Evolutionary conservation across 257 asterid species (phyloP), one percentile per base, ranked within the genome.

Genomic region (Jacaranda copaia): DNA sequence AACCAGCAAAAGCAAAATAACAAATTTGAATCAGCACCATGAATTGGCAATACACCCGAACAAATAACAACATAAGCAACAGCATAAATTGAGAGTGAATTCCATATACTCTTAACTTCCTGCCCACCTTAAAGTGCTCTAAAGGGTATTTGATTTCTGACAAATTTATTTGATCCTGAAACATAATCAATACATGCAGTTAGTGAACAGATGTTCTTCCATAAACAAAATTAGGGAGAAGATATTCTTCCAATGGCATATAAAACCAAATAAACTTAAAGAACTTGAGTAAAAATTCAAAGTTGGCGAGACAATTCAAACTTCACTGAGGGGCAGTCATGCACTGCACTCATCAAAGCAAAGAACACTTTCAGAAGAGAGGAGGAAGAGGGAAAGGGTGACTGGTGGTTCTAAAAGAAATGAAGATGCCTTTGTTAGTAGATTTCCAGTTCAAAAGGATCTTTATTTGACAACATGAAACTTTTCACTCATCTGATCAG

Each of bases 121-220:
- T 58, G 51, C 84, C 20, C 80, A 96, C 99, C 99, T 93, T 96
- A 82, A 87, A 96, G 82, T 91, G 93, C 88, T 90, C 92, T 67
- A 96, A 43, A 52, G 99, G 97, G 83, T 93, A 83, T 81, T 89
- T 96, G 87, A 86, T 80, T 76, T 96, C 98, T 79, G 91, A 90
- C 80, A 96, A 42, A 61, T 85, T 88, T 81, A 96, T 84, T 87
- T 96, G 99, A 88, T 89, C 99, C 99, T 93, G 89, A 81, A 87
- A 85, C 69, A 85, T 72, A 72, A 85, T 63, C 73, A 74, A 75
- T 18, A 48, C 63, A 80, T 42, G 39, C 40, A 78, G 83, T 88
- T 81, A 88, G 80, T 55, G 70, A 66, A 72, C 13, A 77, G 35
- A 36, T 25, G 71, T 66, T 64, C 43, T 48, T 25, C 4, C 20